Base-by-base conservation (phyloP, 202 grass and related monocot genomes). In the Zoysia matrella region DNA sequence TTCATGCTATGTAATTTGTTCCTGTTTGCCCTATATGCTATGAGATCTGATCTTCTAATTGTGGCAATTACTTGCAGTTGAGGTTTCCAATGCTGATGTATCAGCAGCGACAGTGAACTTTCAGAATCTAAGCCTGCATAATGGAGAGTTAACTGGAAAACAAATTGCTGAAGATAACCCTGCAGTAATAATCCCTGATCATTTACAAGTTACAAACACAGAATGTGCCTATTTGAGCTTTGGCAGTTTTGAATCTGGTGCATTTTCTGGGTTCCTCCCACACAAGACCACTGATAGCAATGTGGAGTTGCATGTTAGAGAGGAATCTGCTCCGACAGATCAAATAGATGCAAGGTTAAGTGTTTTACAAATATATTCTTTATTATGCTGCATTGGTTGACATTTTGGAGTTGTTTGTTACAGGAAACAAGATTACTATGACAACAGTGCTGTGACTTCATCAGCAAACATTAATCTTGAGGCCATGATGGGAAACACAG, bases 151-250 rank as follows among this genome's bases (percentile, higher is more conserved):
- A 75, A 57, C 39, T 72, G 30, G 78, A 55, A 82, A 82, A 68
- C 81, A 82, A 65, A 47, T 78, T 83, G 57, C 80, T 10, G 91
- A 96, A 75, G 85, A 95, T 74, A 94, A 87, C 61, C 93, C 96
- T 85, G 96, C 96, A 76, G 96, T 99, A 78, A 99, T 99, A 80
- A 99, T 99, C 79, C 96, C 96, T 36, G 84, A 99, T 78, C 93
- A 99, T 92, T 84, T 99, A 52, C 93, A 93, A 89, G 89, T 99
- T 72, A 90, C 91, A 71, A 93, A 94, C 76, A 83, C 87, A 55
- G 93, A 95, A 12, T 96, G 96, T 80, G 93, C 80, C 5, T 86
- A 88, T 84, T 86, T 96, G 80, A 96, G 96, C 87, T 99, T 99
- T 79, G 96, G 96, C 53, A 96, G 96, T 36, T 36, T 36, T 36